Evolutionary conservation across 345 rosid genomes (phyloP), one percentile per base, ranked within the genome.

Genomic region (Conringia planisiliqua): DNA sequence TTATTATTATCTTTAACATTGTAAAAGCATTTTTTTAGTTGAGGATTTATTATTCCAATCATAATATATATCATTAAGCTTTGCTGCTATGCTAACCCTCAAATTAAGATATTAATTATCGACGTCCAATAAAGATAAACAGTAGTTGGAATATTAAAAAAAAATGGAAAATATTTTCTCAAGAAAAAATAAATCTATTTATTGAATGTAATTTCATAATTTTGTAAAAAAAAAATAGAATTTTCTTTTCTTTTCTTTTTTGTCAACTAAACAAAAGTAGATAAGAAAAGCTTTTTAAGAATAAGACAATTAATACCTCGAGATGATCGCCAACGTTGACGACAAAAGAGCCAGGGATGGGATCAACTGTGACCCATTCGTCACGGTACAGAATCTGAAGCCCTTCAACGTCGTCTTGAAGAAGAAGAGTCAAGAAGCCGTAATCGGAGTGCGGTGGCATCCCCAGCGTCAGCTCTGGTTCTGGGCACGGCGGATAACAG

Each of bases 381-480:
- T 80, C 86, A 38, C 79, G 46, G 62, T 73, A 64, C 27, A 80
- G 81, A 78, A 93, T 84, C 68, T 93, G 97, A 29, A 90, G 76
- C 10, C 98, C 96, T 68, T 87, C 75, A 7, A 90, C 96, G 8
- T 87, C 84, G 50, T 93, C 98, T 78, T 90, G 98, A 58, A 93
- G 96, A 11, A 93, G 84, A 51, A 93, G 91, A 1, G 98, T 93
- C 59, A 93, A 83, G 80, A 90, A 86, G 2, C 98, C 98, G 50
- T 89, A 93, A 32, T 93, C 98, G 3, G 98, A 90, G 82, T 90
- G 98, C 0, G 98, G 96, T 1, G 98, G 98, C 90, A 93, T 90
- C 62, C 98, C 97, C 3, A 93, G 75, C 3, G 98, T 93, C 33
- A 90, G 82, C 42, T 90, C 89, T 7, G 98, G 98, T 62, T 93